Evolutionary conservation across 1,139 yeast genomes (phyloP).

Genomic region (Pichia sp.): DNA sequence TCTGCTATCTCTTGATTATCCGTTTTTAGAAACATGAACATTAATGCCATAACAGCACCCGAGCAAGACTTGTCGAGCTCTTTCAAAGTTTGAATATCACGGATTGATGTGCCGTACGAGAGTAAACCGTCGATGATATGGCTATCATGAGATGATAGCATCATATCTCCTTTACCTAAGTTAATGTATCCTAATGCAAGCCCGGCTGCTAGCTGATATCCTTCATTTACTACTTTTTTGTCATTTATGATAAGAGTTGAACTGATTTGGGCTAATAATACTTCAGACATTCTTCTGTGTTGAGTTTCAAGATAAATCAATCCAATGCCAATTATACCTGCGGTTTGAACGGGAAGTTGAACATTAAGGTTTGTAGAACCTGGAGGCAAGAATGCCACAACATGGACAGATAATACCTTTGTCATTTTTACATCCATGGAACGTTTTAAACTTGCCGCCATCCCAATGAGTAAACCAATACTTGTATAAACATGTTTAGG

Average conservation of each 20-base stretch:
- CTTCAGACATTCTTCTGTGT: conserved; percentile 84
- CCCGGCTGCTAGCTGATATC: conserved; percentile 86
- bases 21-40: conserved; percentile 69
- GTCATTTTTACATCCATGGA: conserved; percentile 84
- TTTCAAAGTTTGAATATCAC: conserved; percentile 64
- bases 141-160: conserved; percentile 62
- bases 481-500: conserved; percentile 85
- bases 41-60: conserved; percentile 77
- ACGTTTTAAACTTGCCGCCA: conserved; percentile 85
- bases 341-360: conserved; percentile 78
- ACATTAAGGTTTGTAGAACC: conserved; percentile 92
- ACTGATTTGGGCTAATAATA: conserved; percentile 63
- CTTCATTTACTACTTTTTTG: conserved; percentile 59
- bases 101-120: conserved; percentile 55
- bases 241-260: conserved; percentile 58
- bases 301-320: conserved; percentile 72
- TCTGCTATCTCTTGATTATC: conserved; percentile 56
- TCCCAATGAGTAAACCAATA: conserved; percentile 82
- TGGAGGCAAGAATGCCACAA: conserved; percentile 82
- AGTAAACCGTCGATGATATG: conserved; percentile 65
- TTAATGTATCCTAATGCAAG: conserved; percentile 84
- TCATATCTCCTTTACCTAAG: conserved; percentile 67
- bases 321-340: conserved; percentile 89
- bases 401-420: conserved; percentile 88
- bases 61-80: conserved; percentile 71